Conservation (phyloP, 2,329 filamentous ascomycete genomes). For the Fusarium hainanense region DNA sequence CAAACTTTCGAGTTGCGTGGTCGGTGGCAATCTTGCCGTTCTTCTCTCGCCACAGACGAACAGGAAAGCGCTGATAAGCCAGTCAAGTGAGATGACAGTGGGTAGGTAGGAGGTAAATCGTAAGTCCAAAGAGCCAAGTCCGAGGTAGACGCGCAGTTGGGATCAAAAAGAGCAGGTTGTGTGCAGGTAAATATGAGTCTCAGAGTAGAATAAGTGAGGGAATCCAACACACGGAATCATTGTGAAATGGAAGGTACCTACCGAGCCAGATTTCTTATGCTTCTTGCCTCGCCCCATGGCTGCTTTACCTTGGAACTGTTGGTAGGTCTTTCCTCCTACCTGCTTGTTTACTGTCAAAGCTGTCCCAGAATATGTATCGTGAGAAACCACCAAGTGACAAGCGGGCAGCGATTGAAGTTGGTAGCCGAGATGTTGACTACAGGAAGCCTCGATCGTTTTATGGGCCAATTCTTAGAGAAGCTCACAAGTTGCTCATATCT, state of each 20-base stretch:
- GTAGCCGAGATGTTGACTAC: not conserved
- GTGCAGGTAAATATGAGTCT: constrained; percentile 24
- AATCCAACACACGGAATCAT: constrained; percentile 6
- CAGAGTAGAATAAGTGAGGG: constrained; percentile 33
- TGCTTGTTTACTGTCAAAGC: not conserved
- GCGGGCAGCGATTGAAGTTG: not conserved
- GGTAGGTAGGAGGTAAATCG: constrained; percentile 16
- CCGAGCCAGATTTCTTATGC: constrained; percentile 18
- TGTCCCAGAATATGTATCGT: not conserved
- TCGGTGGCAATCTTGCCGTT: not conserved
- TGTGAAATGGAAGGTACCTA: constrained; percentile 27
- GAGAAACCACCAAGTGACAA: not conserved
- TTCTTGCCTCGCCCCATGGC: constrained; percentile 42
- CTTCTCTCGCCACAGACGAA: constrained; percentile 17
- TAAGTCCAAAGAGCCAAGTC: constrained; percentile 14
- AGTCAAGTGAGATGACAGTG: constrained; percentile 28
- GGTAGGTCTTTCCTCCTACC: not conserved
- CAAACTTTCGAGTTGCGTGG: not conserved
- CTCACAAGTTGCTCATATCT: not conserved
- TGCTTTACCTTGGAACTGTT: constrained; percentile 8
- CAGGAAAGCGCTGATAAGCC: constrained; percentile 45
- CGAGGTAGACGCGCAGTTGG: constrained; percentile 35
- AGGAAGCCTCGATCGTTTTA: not conserved
- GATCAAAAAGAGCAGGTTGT: constrained; percentile 42
- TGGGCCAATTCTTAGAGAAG: not conserved